Evolutionary conservation across 192 early-diverging fungal species (phyloP).

Genomic region (Funneliformis mosseae): DNA sequence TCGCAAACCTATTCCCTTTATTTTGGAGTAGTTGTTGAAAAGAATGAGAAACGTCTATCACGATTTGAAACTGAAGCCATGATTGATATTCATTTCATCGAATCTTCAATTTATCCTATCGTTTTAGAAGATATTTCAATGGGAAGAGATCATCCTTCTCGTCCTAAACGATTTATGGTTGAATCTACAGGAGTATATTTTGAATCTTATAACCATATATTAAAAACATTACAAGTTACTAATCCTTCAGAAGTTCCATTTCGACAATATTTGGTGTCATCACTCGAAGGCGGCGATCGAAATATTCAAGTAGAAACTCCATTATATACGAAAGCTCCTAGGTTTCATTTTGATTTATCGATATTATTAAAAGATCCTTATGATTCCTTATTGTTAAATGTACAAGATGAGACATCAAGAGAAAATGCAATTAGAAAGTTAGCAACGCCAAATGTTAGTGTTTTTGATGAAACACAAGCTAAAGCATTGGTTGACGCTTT

Average conservation of each 20-base stretch:
- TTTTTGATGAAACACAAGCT: conserved; percentile 58
- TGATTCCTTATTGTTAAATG: conserved; percentile 17
- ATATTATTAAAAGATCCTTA: conserved; percentile 4
- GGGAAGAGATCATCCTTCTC: neutral
- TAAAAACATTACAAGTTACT: neutral
- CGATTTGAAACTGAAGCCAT: conserved; percentile 21
- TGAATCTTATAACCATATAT: neutral
- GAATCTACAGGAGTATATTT: conserved; percentile 39
- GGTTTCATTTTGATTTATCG: conserved; percentile 35
- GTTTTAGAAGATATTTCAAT: conserved; percentile 24
- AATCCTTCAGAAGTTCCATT: neutral
- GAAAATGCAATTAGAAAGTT: conserved; percentile 16
- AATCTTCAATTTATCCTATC: conserved; percentile 35
- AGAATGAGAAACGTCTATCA: conserved; percentile 37
- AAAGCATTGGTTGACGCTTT: conserved; percentile 51
- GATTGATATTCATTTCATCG: conserved; percentile 41
- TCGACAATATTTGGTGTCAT: neutral
- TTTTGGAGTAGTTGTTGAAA: conserved; percentile 35
- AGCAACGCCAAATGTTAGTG: conserved; percentile 9
- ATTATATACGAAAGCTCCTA: conserved; percentile 42
- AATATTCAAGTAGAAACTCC: conserved; percentile 33
- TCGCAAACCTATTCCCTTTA: neutral
- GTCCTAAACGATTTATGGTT: conserved; percentile 39
- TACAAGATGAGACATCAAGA: conserved; percentile 7
- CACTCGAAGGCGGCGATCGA: neutral